Conservation (phyloP, 345 rosid genomes). For the Eucalyptus sp. region DNA sequence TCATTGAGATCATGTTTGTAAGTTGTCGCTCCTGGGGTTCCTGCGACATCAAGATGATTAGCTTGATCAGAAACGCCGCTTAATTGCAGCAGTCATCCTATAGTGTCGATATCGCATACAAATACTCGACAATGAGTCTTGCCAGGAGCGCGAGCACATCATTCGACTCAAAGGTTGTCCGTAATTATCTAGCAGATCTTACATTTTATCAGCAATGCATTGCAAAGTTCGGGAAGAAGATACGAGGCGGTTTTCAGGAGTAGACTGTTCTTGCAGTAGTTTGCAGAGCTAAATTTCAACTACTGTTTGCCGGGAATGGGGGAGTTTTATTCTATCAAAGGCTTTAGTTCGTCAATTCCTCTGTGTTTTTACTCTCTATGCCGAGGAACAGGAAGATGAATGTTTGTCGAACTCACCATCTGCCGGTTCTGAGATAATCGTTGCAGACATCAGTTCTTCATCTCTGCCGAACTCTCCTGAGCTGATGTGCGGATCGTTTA, state of each 20-base stretch:
- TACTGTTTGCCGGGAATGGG: background rate
- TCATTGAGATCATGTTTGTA: background rate
- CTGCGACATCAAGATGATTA: slow-evolving; percentile 21
- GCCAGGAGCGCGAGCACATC: background rate
- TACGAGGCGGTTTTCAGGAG: background rate
- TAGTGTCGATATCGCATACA: background rate
- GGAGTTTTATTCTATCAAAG: background rate
- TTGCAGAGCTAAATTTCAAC: background rate
- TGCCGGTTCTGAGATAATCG: background rate
- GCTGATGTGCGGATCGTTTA: slow-evolving; percentile 14
- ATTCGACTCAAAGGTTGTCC: background rate
- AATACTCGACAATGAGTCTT: background rate
- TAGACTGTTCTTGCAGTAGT: background rate
- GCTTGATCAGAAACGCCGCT: background rate
- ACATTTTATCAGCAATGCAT: background rate
- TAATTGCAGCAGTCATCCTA: background rate
- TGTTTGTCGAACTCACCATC: slow-evolving; percentile 3
- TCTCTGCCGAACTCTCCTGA: background rate
- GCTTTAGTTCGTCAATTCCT: background rate
- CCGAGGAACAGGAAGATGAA: background rate
- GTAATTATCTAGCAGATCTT: background rate
- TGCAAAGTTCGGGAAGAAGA: background rate
- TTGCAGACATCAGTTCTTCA: background rate
- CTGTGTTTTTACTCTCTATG: background rate
- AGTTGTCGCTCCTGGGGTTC: background rate